A percentile compares a stretch with the other conserved stretches of the same genome.
Conservation (phyloP, 2,329 filamentous ascomycete genomes). For the Orbilia blumenaviensis region DNA sequence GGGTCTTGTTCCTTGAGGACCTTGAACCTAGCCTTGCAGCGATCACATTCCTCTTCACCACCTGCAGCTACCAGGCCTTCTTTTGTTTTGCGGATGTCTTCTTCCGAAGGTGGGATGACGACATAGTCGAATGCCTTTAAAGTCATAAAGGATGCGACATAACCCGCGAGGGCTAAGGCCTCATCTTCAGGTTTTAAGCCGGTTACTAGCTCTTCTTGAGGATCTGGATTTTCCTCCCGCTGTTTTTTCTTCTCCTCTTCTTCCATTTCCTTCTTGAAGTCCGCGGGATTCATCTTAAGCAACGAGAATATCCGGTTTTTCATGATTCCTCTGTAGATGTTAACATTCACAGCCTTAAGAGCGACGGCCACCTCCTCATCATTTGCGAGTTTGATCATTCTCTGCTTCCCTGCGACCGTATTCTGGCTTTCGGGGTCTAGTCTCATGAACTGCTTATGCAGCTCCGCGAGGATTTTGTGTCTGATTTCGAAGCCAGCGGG, state of each 20-base stretch:
- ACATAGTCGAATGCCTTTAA: conserved; percentile 81
- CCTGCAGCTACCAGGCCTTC: conserved; percentile 72
- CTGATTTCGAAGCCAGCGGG: conserved; percentile 14
- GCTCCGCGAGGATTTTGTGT: conserved; percentile 14
- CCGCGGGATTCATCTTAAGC: conserved; percentile 75
- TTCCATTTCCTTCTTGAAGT: conserved; percentile 73
- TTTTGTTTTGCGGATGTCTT: conserved; percentile 73
- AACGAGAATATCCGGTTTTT: conserved; percentile 80
- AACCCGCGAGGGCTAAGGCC: conserved; percentile 69
- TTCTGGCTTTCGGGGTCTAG: conserved; percentile 71
- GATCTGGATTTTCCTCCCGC: conserved; percentile 50
- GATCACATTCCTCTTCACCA: conserved; percentile 88
- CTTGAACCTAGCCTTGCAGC: conserved; percentile 85
- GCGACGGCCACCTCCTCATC: conserved; percentile 83
- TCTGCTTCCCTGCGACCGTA: conserved; percentile 65
- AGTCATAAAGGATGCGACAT: conserved; percentile 71
- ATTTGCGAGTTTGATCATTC: conserved; percentile 73
- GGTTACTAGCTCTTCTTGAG: conserved; percentile 68
- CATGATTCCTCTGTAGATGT: conserved; percentile 83
- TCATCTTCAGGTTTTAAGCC: conserved; percentile 76
- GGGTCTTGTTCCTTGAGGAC: conserved; percentile 82
- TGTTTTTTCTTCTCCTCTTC: conserved; percentile 60
- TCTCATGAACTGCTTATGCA: conserved; percentile 71
- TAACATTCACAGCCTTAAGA: conserved; percentile 69
- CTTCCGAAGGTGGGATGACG: conserved; percentile 70